Percentiles rank a stretch among this genome's conserved stretches.
phyloP scores from a whole-genome alignment of 2,329 filamentous ascomycete species.

The Metarhizium robertsii region DNA sequence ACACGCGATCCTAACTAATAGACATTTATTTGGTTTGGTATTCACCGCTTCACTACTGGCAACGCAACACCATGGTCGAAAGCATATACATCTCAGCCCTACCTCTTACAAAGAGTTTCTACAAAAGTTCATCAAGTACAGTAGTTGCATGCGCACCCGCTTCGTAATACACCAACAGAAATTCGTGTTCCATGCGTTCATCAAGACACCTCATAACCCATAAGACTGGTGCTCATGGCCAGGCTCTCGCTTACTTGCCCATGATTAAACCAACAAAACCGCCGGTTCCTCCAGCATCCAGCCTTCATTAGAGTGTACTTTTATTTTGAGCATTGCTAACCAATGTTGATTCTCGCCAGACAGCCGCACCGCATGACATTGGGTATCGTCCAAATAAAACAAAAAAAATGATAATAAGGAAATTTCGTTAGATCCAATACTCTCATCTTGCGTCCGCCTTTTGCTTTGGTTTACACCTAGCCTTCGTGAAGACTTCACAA shows the following conservation, averaged over 20 bases:
- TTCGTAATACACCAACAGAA: not conserved
- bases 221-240: not conserved
- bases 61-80: too few species aligned
- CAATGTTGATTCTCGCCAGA: not conserved
- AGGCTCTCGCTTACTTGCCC: not conserved
- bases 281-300: not conserved
- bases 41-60: too few species aligned
- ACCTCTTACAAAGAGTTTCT: too few species aligned
- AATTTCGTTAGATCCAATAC: not conserved
- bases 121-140: not conserved
- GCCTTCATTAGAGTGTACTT: not conserved
- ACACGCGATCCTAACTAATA: too few species aligned
- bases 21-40: too few species aligned
- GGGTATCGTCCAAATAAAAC: constrained; percentile 4
- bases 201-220: not conserved
- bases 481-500: constrained; percentile 21
- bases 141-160: not conserved
- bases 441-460: not conserved
- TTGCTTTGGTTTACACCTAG: not conserved
- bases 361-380: not conserved
- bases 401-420: not conserved
- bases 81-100: too few species aligned
- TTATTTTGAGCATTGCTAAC: not conserved
- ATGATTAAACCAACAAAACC: not conserved
- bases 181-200: not conserved